Percentiles rank a stretch among this genome's conserved stretches.
Evolutionary conservation across 1,284 basidiomycete genomes (phyloP).

Genomic region (Trichosporon sp.): DNA sequence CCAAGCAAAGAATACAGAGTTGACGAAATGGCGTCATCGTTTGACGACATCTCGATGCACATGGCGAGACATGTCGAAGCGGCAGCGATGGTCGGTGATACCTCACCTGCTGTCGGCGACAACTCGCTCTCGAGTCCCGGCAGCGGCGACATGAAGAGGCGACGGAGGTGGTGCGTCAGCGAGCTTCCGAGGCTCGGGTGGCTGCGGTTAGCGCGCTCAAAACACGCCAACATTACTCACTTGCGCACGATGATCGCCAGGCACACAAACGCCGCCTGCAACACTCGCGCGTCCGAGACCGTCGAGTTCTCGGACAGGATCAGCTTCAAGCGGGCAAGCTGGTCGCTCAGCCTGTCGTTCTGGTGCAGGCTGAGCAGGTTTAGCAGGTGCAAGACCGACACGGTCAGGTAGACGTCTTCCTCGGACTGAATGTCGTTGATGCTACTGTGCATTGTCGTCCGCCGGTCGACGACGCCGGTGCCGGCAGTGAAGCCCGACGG

Average conservation of each 20-base stretch:
- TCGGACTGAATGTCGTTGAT: conserved; percentile 42
- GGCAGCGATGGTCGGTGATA: conserved; percentile 70
- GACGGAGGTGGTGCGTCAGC: conserved; percentile 78
- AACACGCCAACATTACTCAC: conserved; percentile 57
- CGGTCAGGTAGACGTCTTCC: conserved; percentile 49
- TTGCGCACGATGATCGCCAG: conserved; percentile 67
- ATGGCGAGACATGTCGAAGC: conserved; percentile 86
- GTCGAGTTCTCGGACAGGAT: conserved; percentile 80
- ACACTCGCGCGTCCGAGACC: conserved; percentile 66
- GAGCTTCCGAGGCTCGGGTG: conserved; percentile 76
- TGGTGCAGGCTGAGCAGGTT: conserved; percentile 79
- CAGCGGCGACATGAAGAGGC: conserved; percentile 84
- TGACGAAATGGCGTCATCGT: conserved; percentile 88
- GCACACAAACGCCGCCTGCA: conserved; percentile 53
- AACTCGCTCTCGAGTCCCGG: conserved; percentile 86
- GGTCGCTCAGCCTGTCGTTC: conserved; percentile 67
- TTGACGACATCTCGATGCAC: conserved; percentile 84
- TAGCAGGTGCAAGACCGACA: conserved; percentile 67
- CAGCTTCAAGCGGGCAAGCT: conserved; percentile 71
- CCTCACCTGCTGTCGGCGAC: conserved; percentile 52
- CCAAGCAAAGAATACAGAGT: conserved; percentile 95
- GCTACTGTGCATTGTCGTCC: conserved; percentile 28
- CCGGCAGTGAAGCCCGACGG: conserved; percentile 19
- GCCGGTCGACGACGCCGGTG: conserved; percentile 9
- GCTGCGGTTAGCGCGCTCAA: conserved; percentile 57